Conservation (phyloP, 2,329 filamentous ascomycete genomes). For the Neonectria neomacrospora region DNA sequence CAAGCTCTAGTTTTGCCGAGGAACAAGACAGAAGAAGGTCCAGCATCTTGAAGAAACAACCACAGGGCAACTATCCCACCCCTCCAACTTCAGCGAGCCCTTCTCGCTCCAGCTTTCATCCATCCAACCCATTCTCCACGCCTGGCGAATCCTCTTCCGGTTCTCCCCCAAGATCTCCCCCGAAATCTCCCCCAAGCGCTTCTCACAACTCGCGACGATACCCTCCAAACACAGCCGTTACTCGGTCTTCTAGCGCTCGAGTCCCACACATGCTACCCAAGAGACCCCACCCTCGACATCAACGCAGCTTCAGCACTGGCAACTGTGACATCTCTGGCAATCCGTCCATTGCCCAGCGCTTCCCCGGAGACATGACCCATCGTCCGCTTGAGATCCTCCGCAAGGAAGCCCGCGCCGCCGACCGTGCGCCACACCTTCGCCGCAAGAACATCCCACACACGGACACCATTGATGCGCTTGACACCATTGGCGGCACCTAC, state of each 20-base stretch:
- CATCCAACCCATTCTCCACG: slow-evolving; percentile 54
- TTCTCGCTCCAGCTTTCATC: slow-evolving; percentile 57
- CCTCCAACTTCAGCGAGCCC: slow-evolving; percentile 67
- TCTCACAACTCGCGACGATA: slow-evolving; percentile 33
- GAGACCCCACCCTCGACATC: slow-evolving; percentile 26
- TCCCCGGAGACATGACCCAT: slow-evolving; percentile 71
- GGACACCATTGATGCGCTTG: slow-evolving; percentile 85
- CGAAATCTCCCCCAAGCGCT: slow-evolving; percentile 24
- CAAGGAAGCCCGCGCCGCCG: slow-evolving; percentile 71
- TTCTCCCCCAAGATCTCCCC: slow-evolving; percentile 37
- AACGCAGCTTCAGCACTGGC: slow-evolving; percentile 41
- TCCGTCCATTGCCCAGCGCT: slow-evolving; percentile 54
- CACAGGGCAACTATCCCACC: slow-evolving; percentile 51
- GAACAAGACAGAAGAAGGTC: slow-evolving; percentile 15
- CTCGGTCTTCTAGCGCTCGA: slow-evolving; percentile 44
- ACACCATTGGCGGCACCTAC: slow-evolving; percentile 74
- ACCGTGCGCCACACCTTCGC: slow-evolving; percentile 75
- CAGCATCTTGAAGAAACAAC: slow-evolving; percentile 18
- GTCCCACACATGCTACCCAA: slow-evolving; percentile 24
- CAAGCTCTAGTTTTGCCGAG: slow-evolving; percentile 26
- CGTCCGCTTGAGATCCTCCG: slow-evolving; percentile 75
- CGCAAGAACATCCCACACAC: slow-evolving; percentile 73
- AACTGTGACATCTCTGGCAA: slow-evolving; percentile 30
- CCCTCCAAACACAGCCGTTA: slow-evolving; percentile 48
- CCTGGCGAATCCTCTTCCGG: slow-evolving; percentile 30